Conservation (phyloP, 139 green algal genomes). For the Chlamydomonas asymmetrica region DNA sequence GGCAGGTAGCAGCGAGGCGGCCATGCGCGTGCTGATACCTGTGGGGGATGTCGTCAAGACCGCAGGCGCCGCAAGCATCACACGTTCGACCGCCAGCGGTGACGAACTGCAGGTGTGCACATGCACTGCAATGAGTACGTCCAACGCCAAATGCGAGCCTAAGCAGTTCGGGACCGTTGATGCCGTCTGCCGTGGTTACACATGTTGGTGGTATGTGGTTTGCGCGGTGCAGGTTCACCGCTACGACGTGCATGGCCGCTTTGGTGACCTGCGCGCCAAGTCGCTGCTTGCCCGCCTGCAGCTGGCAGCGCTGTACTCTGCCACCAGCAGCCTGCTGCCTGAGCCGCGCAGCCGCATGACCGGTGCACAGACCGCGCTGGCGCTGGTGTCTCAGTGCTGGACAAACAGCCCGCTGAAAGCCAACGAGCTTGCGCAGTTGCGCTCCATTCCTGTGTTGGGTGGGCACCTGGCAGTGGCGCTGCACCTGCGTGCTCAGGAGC, state of each 20-base stretch:
- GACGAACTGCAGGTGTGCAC: too few relatives aligned
- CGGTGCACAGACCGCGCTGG: conserved; percentile 48
- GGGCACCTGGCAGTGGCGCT: conserved; percentile 42
- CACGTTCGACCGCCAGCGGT: background rate
- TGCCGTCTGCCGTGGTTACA: background rate
- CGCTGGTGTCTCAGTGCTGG: conserved; percentile 54
- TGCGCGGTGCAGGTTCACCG: conserved; percentile 47
- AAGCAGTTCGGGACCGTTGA: too few relatives aligned
- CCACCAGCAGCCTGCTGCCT: conserved; percentile 50
- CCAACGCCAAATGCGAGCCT: too few relatives aligned
- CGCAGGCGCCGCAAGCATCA: too few relatives aligned
- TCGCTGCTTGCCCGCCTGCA: conserved; percentile 47
- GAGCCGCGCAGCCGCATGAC: conserved; percentile 43
- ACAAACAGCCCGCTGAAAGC: conserved; percentile 36
- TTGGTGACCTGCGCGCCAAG: conserved; percentile 42
- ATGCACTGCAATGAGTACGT: background rate
- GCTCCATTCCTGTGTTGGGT: background rate
- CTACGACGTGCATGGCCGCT: conserved; percentile 53
- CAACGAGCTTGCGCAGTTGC: conserved; percentile 36
- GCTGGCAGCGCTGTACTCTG: conserved; percentile 66
- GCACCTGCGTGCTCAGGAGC: conserved; percentile 30
- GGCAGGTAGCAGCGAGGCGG: background rate
- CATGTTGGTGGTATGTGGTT: background rate
- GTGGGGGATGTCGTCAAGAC: too few relatives aligned
- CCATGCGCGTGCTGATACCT: background rate